phyloP scores from a whole-genome alignment of 768 basidiomycete genomes.

The Cyclocybe cylindracea region DNA sequence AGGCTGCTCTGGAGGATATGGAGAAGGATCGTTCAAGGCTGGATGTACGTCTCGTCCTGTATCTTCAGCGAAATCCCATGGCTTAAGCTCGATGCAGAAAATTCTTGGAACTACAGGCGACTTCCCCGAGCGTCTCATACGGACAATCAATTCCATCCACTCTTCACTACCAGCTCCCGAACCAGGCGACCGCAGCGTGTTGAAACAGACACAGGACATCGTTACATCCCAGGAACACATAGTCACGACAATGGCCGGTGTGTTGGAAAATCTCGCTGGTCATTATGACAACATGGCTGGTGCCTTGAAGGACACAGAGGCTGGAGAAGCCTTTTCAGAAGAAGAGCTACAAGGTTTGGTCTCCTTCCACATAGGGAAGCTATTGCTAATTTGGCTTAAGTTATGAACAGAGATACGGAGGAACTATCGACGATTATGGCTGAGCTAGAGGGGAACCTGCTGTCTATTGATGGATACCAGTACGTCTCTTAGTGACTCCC shows the following conservation, averaged over 20 bases:
- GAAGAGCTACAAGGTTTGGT: constrained; percentile 67
- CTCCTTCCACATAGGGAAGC: not conserved
- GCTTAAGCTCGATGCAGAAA: constrained; percentile 42
- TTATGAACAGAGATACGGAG: constrained; percentile 80
- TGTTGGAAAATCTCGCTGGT: constrained; percentile 67
- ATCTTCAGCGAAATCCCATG: not conserved
- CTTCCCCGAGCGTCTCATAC: constrained; percentile 63
- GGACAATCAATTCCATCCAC: constrained; percentile 57
- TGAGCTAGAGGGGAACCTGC: constrained; percentile 64
- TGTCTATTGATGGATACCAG: constrained; percentile 57
- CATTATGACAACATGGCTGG: constrained; percentile 80
- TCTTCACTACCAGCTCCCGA: constrained; percentile 25
- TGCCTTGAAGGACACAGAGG: constrained; percentile 66
- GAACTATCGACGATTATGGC: constrained; percentile 75
- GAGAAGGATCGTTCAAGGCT: constrained; percentile 68
- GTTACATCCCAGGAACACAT: constrained; percentile 58
- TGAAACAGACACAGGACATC: constrained; percentile 45
- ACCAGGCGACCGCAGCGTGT: constrained; percentile 10
- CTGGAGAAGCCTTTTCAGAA: constrained; percentile 65
- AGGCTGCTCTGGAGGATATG: constrained; percentile 71
- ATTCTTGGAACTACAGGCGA: constrained; percentile 62
- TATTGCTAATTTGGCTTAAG: constrained; percentile 32
- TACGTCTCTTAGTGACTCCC: constrained; percentile 33
- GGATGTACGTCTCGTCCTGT: constrained; percentile 50
- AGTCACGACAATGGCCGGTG: constrained; percentile 68